A percentile compares a stretch with the other conserved stretches of the same genome.
phyloP scores from a whole-genome alignment of 2,329 filamentous ascomycete genomes.

The Neofusicoccum sp. region DNA sequence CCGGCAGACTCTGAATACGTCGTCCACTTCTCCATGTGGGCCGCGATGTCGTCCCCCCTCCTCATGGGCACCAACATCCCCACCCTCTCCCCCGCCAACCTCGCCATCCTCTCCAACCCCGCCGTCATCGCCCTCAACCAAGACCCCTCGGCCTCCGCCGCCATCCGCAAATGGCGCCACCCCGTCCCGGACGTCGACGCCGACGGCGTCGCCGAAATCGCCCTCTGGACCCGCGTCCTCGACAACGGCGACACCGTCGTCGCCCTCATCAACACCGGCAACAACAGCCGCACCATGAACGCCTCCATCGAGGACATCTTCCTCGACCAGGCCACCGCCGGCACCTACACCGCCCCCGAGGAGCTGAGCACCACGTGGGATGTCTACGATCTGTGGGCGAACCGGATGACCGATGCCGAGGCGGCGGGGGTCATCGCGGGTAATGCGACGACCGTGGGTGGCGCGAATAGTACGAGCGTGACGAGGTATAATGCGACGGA shows the following conservation, averaged over 20 bases:
- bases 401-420: constrained; percentile 50
- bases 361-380: constrained; percentile 50
- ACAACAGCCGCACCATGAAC: constrained; percentile 45
- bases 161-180: constrained; percentile 47
- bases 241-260: constrained; percentile 49
- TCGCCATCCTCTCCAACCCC: constrained; percentile 49
- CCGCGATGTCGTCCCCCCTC: constrained; percentile 47
- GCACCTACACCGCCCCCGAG: constrained; percentile 37
- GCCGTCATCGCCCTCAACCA: constrained; percentile 52
- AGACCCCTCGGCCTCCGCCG: constrained; percentile 44
- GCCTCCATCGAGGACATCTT: constrained; percentile 55
- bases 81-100: constrained; percentile 40
- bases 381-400: constrained; percentile 56
- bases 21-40: constrained; percentile 51
- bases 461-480: constrained; percentile 29
- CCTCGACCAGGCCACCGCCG: constrained; percentile 44
- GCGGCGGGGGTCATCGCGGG: constrained; percentile 47
- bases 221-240: constrained; percentile 51
- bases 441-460: constrained; percentile 31
- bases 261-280: constrained; percentile 52
- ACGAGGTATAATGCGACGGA: constrained; percentile 51
- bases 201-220: constrained; percentile 47
- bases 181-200: constrained; percentile 41
- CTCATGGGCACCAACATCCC: constrained; percentile 48
- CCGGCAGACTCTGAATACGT: constrained; percentile 44